Conservation (phyloP, 1,284 basidiomycete species). For the Papiliotrema terrestris region DNA sequence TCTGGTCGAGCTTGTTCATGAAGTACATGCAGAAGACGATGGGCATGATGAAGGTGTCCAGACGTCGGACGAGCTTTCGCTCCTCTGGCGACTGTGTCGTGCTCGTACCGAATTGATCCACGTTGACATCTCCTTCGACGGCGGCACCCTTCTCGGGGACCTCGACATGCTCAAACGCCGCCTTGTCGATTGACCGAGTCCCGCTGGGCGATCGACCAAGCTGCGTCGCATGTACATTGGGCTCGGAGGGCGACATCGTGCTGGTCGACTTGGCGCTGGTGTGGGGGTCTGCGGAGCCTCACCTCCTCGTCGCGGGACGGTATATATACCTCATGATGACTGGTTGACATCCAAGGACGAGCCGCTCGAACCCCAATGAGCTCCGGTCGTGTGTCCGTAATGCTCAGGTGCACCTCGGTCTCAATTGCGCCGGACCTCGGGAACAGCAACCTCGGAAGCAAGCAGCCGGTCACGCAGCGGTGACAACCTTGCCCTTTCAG, state of each 20-base stretch:
- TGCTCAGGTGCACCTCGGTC: not conserved
- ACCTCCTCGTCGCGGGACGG: too few relatives aligned
- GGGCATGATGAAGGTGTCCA: constrained; percentile 14
- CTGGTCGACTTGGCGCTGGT: too few relatives aligned
- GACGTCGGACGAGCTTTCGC: constrained; percentile 4
- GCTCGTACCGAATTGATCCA: constrained; percentile 1
- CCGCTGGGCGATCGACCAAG: too few relatives aligned
- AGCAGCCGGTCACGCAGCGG: not conserved
- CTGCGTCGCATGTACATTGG: too few relatives aligned
- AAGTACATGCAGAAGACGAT: constrained; percentile 7
- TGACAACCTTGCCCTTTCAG: too few relatives aligned
- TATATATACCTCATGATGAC: too few relatives aligned
- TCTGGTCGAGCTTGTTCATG: constrained; percentile 27
- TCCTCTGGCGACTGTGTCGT: constrained; percentile 6
- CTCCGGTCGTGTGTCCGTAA: too few relatives aligned
- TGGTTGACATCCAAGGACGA: too few relatives aligned
- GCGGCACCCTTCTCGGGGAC: not conserved
- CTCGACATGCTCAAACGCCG: not conserved
- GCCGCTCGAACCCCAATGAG: too few relatives aligned
- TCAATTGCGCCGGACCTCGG: not conserved
- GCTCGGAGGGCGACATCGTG: too few relatives aligned
- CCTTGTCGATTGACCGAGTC: not conserved
- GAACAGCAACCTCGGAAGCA: not conserved
- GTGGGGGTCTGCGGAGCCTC: too few relatives aligned
- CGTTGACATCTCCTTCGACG: not conserved